Evolutionary conservation across 1,139 yeast species (phyloP).

Genomic region (Suhomyces panamericanus): DNA sequence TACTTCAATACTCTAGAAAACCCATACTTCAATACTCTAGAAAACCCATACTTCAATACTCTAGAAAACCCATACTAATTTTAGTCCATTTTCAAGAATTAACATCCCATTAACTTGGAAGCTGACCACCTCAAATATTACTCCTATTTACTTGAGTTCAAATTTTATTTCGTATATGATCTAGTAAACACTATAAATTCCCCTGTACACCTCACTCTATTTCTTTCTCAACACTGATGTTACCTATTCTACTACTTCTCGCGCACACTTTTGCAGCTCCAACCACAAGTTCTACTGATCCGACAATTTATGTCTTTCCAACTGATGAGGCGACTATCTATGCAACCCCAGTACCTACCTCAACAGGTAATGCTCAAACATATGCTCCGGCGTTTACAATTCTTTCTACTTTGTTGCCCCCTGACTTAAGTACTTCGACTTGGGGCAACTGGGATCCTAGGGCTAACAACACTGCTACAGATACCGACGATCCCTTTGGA

Average conservation of each 20-base stretch:
- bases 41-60: no score
- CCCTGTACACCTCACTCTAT: no score
- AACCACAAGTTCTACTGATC: background rate
- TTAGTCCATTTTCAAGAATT: no score
- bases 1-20: no score
- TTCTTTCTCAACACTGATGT: background rate
- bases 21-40: no score
- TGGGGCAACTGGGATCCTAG: constrained; percentile 19
- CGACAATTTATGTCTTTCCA: constrained; percentile 1
- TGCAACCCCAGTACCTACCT: constrained; percentile 4
- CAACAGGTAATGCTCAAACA: constrained; percentile 5
- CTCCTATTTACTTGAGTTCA: no score
- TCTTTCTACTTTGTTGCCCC: constrained; percentile 6
- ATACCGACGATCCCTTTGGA: constrained; percentile 24
- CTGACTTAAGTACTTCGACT: constrained; percentile 5
- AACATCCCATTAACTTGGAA: no score
- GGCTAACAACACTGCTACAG: constrained; percentile 19
- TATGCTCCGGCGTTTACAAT: constrained; percentile 5
- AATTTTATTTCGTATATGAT: background rate
- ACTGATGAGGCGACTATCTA: background rate
- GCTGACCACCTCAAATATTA: background rate
- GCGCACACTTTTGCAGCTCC: constrained; percentile 4
- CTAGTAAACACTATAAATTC: background rate
- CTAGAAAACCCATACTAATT: no score
- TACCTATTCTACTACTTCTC: background rate